A percentile compares a stretch with the other conserved stretches of the same genome.
Evolutionary conservation across 2,329 filamentous ascomycete species (phyloP).

Genomic region (Fusarium cicatricum): DNA sequence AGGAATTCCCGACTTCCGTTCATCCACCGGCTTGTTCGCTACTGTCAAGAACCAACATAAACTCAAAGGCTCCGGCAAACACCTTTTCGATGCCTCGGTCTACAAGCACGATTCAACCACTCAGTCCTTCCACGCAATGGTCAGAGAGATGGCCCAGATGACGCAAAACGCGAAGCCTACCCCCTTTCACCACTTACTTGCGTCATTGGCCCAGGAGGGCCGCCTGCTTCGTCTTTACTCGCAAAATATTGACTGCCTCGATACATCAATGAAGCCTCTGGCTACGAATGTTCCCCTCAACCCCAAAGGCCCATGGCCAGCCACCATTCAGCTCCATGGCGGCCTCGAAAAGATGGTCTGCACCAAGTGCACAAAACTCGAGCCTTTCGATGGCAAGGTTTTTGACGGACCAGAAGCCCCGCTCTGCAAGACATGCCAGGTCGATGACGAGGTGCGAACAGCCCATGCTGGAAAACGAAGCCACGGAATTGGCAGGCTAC

Average conservation of each 20-base stretch:
- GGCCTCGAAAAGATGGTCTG: conserved; percentile 97
- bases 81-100: conserved; percentile 96
- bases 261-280: conserved; percentile 82
- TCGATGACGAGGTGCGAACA: conserved; percentile 78
- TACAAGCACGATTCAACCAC: conserved; percentile 93
- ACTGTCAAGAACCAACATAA: conserved; percentile 87
- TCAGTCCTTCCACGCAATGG: conserved; percentile 94
- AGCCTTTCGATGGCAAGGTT: conserved; percentile 77
- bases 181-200: conserved; percentile 90
- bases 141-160: conserved; percentile 83
- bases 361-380: conserved; percentile 84
- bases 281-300: conserved; percentile 83
- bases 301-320: conserved; percentile 88
- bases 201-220: conserved; percentile 86
- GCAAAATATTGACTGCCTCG: conserved; percentile 96
- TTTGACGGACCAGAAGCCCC: conserved; percentile 89
- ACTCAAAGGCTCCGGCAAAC: conserved; percentile 87
- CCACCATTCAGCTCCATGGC: conserved; percentile 91
- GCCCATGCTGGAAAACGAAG: conserved; percentile 83
- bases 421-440: conserved; percentile 77
- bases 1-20: conserved; percentile 97
- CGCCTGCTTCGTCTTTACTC: conserved; percentile 91
- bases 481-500: conserved; percentile 88
- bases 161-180: conserved; percentile 83
- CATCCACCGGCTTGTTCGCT: conserved; percentile 86